Percentiles rank a stretch among this genome's conserved stretches.
These are phyloP conservation scores for Papiliotrema terrestris DNA, from an alignment of 1,284 basidiomycete genomes.

Conservation along the genomic window DNA sequence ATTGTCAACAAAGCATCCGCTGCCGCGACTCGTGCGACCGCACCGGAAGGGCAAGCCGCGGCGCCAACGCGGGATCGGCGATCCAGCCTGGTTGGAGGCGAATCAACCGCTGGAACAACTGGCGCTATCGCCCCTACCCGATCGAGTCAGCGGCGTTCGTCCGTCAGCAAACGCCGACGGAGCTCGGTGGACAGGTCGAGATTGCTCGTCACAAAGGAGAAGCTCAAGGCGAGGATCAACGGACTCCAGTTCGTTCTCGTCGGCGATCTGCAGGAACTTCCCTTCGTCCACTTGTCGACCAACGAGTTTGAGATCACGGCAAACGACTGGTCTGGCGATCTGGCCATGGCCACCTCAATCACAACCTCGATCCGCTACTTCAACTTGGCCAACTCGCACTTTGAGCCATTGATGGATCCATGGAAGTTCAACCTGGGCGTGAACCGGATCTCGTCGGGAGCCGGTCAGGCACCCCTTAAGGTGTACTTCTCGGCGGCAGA, in stretches of 20 bases:
- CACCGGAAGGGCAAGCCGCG: conserved; percentile 10
- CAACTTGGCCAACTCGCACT: conserved; percentile 97
- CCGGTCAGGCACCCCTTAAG: conserved; percentile 57
- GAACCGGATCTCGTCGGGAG: conserved; percentile 44
- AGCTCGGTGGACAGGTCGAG: conserved; percentile 52
- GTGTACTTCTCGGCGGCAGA: conserved; percentile 72
- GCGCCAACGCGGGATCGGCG: background rate
- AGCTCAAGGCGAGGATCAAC: conserved; percentile 80
- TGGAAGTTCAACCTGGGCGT: conserved; percentile 84
- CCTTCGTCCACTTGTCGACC: conserved; percentile 83
- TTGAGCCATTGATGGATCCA: conserved; percentile 99
- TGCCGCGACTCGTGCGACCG: conserved; percentile 49
- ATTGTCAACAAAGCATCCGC: conserved; percentile 87
- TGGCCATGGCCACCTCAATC: conserved; percentile 75
- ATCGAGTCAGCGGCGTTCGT: conserved; percentile 28
- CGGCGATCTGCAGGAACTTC: conserved; percentile 92
- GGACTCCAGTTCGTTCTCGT: conserved; percentile 93
- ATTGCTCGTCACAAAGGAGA: conserved; percentile 71
- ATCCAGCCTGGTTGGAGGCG: conserved; percentile 5
- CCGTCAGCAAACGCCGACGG: conserved; percentile 50
- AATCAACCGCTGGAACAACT: conserved; percentile 15
- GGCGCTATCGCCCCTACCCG: conserved; percentile 10
- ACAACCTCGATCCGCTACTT: conserved; percentile 87
- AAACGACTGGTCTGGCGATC: conserved; percentile 90
- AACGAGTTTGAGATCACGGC: conserved; percentile 79